Conservation (phyloP, 2,329 filamentous ascomycete species). For the Neospermospora avenae region DNA sequence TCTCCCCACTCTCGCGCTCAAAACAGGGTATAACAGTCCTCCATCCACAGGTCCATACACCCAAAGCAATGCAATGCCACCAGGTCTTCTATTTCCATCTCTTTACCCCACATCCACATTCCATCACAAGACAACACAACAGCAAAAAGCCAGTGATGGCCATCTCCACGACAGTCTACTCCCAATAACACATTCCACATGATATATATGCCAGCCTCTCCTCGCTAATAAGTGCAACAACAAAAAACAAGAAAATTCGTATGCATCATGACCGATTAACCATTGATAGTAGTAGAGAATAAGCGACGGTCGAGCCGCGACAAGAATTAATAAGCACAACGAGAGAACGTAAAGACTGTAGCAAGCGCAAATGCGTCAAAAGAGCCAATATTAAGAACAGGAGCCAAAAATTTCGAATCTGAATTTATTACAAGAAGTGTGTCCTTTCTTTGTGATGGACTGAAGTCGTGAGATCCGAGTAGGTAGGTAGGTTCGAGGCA, state of each 20-base stretch:
- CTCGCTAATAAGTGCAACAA: constrained; percentile 1
- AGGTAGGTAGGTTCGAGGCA: background rate
- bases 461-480: constrained; percentile 1
- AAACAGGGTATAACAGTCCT: constrained; percentile 21
- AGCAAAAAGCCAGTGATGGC: constrained; percentile 12
- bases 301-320: constrained; percentile 12
- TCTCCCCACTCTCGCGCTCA: background rate
- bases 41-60: constrained; percentile 12
- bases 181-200: background rate
- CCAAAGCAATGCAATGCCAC: constrained; percentile 17
- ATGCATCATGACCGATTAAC: constrained; percentile 9
- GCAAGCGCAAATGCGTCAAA: constrained; percentile 10
- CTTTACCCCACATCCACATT: background rate
- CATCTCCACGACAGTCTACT: background rate
- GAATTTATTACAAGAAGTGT: constrained; percentile 16
- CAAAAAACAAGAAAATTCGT: constrained; percentile 17
- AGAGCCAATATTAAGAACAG: constrained; percentile 15
- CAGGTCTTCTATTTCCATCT: background rate
- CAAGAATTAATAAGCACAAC: constrained; percentile 1
- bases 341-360: constrained; percentile 18
- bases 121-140: constrained; percentile 1
- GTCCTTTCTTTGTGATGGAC: constrained; percentile 3
- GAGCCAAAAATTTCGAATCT: constrained; percentile 10
- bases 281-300: background rate
- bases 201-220: constrained; percentile 1